Base-by-base conservation (phyloP, 176 grass and related monocot species). In the Dactylis glomerata region DNA sequence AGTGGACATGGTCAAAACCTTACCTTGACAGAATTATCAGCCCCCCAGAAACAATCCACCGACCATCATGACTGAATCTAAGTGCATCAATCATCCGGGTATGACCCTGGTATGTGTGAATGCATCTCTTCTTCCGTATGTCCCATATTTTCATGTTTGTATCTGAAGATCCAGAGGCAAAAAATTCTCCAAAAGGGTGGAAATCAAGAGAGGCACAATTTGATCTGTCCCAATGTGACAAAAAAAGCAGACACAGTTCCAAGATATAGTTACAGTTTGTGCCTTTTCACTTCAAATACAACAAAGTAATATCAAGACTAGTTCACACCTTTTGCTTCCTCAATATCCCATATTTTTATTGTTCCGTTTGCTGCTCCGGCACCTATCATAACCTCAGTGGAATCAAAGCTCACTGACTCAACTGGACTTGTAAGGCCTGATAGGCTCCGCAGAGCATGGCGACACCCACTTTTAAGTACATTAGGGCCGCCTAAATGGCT, bases 101-200 rank as follows among this genome's bases (percentile, higher is more conserved):
- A n/a, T n/a, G 96, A 47, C 96, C 96, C 62, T 98, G 95, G 68
- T 98, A 98, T 42, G 96, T 98, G 73, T 93, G 91, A 81, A 98
- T 98, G 77, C 93, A 93, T 85, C 87, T 83, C 74, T 98, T 98
- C 78, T 94, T 91, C 89, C 91, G 81, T 31, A 92, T 92, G 72
- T 98, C 93, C 96, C 96, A 95, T 86, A 98, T 92, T 78, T 98
- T 98, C 83, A 98, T 83, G 79, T 98, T 98, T 90, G 93, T 98
- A 69, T 98, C 93, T 68, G 89, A 86, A 74, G 96, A 95, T 16
- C 93, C 96, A 75, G 96, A 95, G 37, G 91, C 96, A 80, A 98
- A 87, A 64, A 98, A 93, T 82, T 98, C 96, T 20, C 96, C 91
- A 88, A 98, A 98, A 40, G 96, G 96, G 80, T 98, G 96, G 73